A percentile compares a stretch with the other conserved stretches of the same genome.
phyloP scores from a whole-genome alignment of 2,329 filamentous ascomycete genomes.

The Nannizzia gypsea region DNA sequence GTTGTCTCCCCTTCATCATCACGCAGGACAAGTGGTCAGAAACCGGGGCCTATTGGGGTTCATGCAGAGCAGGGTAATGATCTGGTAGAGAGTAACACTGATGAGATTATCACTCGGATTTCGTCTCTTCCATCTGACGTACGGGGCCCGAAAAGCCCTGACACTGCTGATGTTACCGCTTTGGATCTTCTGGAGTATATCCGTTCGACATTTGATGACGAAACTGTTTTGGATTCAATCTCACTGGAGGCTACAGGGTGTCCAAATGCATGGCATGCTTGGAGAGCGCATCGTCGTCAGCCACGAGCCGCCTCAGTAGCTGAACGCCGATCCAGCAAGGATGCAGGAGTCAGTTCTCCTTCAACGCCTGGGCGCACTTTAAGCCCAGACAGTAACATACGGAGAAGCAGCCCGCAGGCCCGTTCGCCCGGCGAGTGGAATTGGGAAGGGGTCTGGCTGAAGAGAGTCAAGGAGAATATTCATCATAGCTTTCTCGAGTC shows the following conservation, averaged over 20 bases:
- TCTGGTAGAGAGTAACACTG: background rate
- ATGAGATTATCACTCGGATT: background rate
- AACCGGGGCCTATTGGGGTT: background rate
- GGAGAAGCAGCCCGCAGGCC: conserved; percentile 35
- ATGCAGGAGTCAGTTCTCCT: background rate
- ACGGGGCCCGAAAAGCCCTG: conserved; percentile 2
- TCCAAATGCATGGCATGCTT: conserved; percentile 86
- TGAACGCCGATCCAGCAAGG: background rate
- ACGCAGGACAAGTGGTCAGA: conserved; percentile 31
- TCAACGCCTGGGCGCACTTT: background rate
- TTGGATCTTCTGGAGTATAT: conserved; percentile 69
- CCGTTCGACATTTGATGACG: conserved; percentile 67
- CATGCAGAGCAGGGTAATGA: background rate
- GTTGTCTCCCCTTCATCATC: conserved; percentile 26
- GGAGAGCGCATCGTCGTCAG: conserved; percentile 56
- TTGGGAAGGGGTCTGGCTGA: conserved; percentile 95
- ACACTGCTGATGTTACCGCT: conserved; percentile 29
- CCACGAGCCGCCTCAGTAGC: background rate
- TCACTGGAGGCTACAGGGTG: conserved; percentile 77
- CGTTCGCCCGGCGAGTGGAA: conserved; percentile 78
- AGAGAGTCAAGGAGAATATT: conserved; percentile 69
- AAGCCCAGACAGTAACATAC: conserved; percentile 21
- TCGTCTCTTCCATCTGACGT: background rate
- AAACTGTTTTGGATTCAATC: conserved; percentile 62
- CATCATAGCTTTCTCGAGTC: conserved; percentile 65